phyloP scores from a whole-genome alignment of 164 flowering plant species.

The Saururus chinensis region DNA sequence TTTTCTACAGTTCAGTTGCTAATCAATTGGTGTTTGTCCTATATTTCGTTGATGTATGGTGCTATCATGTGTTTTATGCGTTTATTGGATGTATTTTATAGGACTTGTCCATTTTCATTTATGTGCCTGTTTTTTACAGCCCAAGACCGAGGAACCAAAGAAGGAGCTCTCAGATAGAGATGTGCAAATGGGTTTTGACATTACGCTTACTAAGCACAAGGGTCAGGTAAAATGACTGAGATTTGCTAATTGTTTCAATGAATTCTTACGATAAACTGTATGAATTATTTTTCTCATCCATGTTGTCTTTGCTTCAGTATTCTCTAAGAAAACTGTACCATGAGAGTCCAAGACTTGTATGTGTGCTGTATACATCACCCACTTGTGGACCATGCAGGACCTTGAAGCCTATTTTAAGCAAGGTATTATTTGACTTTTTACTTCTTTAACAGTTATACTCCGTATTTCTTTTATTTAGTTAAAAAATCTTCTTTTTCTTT shows the following conservation, averaged over 20 bases:
- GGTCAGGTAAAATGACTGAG: slow-evolving; percentile 57
- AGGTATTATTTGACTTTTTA: slow-evolving; percentile 33
- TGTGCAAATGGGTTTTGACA: slow-evolving; percentile 72
- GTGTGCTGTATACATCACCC: slow-evolving; percentile 90
- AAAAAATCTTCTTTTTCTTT: background rate
- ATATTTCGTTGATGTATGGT: too few species aligned
- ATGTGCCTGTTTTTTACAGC: slow-evolving; percentile 29
- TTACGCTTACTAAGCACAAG: slow-evolving; percentile 74
- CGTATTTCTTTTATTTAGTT: background rate
- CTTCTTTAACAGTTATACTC: background rate
- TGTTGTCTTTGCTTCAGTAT: slow-evolving; percentile 46
- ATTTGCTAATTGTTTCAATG: background rate
- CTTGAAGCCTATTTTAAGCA: slow-evolving; percentile 90
- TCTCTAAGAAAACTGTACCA: slow-evolving; percentile 92
- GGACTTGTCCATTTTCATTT: background rate
- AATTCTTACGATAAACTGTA: background rate
- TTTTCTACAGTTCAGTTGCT: too few species aligned
- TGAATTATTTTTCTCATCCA: background rate
- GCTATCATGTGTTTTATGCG: background rate
- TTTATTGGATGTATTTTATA: background rate
- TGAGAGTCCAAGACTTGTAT: slow-evolving; percentile 93
- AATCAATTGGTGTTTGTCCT: too few species aligned
- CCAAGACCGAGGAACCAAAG: slow-evolving; percentile 68
- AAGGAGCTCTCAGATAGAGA: slow-evolving; percentile 72
- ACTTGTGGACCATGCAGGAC: slow-evolving; percentile 98